A percentile compares a stretch with the other conserved stretches of the same genome.
Evolutionary conservation across 225 moss, liverwort and hornwort genomes (phyloP).

Genomic region (Marchantia paleacea): DNA sequence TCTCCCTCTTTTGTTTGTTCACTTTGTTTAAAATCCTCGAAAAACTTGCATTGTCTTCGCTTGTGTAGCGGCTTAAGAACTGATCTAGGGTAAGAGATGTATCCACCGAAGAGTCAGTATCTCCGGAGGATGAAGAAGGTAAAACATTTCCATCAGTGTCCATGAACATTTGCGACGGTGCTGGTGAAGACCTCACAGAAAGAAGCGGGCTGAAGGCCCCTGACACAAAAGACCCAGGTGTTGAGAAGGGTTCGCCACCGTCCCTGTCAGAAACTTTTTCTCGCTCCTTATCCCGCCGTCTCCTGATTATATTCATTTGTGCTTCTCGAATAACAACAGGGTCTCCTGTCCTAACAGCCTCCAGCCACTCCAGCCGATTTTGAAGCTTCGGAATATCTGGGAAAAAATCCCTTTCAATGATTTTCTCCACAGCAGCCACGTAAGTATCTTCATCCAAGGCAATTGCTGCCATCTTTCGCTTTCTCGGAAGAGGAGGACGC

Average conservation of each 20-base stretch:
- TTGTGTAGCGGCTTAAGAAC: slow-evolving; percentile 82
- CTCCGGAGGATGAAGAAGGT: slow-evolving; percentile 26
- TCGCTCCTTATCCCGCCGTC: slow-evolving; percentile 71
- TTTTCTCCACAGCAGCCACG: slow-evolving; percentile 94
- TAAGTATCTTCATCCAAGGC: slow-evolving; percentile 87
- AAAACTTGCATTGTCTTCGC: slow-evolving; percentile 96
- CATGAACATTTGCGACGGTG: slow-evolving; percentile 49
- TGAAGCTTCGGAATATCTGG: slow-evolving; percentile 99
- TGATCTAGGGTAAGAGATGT: slow-evolving; percentile 74
- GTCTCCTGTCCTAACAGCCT: slow-evolving; percentile 90
- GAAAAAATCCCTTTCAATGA: slow-evolving; percentile 94
- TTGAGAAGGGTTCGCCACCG: slow-evolving; percentile 51
- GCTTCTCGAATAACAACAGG: slow-evolving; percentile 83
- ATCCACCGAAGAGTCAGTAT: slow-evolving; percentile 48
- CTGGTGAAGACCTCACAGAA: slow-evolving; percentile 68
- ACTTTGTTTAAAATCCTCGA: slow-evolving; percentile 81
- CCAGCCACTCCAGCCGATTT: slow-evolving; percentile 87
- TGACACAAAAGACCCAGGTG: slow-evolving; percentile 74
- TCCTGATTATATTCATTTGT: slow-evolving; percentile 77
- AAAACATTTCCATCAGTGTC: slow-evolving; percentile 21
- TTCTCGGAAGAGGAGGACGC: slow-evolving; percentile 47
- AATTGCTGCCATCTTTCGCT: slow-evolving; percentile 59
- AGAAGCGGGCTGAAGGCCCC: slow-evolving; percentile 68
- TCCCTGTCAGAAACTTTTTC: slow-evolving; percentile 61
- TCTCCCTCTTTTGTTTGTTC: slow-evolving; percentile 81